These are phyloP conservation scores for Gossypium davidsonii DNA, from an alignment of 441 rosid genomes.

Conservation along the genomic window DNA sequence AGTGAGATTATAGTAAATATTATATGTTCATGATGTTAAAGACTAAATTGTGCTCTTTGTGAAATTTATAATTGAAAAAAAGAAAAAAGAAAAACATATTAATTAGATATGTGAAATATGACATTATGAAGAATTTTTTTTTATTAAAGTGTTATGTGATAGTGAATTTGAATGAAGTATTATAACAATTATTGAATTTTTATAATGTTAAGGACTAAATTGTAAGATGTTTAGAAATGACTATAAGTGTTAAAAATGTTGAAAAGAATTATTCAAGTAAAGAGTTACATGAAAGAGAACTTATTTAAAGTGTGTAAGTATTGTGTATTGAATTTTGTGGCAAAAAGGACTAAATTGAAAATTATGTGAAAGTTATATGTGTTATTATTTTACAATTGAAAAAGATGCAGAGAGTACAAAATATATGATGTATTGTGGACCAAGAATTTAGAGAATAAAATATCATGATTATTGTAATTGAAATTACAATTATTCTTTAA, in stretches of 20 bases:
- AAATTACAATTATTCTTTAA: neutral
- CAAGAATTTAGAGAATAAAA: neutral
- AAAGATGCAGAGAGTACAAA: neutral
- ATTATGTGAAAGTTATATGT: neutral
- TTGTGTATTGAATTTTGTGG: neutral
- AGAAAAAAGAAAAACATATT: neutral
- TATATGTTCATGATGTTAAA: neutral
- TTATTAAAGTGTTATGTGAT: neutral
- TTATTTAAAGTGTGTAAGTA: neutral
- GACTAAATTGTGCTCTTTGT: neutral
- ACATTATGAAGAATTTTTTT: neutral
- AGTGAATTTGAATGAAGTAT: neutral
- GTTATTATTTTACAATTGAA: neutral
- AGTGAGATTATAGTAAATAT: neutral
- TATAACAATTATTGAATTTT: no score
- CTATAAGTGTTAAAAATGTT: neutral
- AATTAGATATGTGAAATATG: neutral
- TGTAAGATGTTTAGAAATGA: neutral
- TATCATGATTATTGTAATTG: no score
- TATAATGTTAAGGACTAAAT: neutral
- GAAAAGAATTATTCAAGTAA: neutral
- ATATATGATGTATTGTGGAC: neutral
- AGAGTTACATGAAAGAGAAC: neutral
- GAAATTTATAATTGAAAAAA: neutral
- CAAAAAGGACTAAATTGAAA: neutral